These are phyloP conservation scores for Zopfochytrium polystomum DNA, from an alignment of 371 early-diverging fungal genomes.

Conservation along the genomic window DNA sequence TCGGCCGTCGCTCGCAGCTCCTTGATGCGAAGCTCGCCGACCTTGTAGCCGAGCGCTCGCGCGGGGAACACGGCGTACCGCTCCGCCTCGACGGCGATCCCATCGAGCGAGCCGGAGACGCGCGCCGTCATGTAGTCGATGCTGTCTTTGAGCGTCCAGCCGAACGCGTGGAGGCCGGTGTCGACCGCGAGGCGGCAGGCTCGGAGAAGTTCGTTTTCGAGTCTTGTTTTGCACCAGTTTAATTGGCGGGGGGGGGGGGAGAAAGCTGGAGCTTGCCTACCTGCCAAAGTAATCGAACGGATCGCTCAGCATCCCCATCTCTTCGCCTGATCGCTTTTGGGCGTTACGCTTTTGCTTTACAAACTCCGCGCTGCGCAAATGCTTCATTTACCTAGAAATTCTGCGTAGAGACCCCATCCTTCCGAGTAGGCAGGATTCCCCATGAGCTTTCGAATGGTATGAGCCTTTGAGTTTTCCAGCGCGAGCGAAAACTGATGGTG, in stretches of 20 bases:
- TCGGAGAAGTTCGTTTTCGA: conserved; percentile 43
- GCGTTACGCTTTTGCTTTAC: no score
- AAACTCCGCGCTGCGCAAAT: no score
- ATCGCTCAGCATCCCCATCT: conserved; percentile 39
- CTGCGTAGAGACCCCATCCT: conserved; percentile 43
- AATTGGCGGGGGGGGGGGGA: no score
- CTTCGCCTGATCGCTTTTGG: no score
- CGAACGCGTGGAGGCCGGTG: conserved; percentile 37
- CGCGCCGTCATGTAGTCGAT: conserved; percentile 28
- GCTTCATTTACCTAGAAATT: no score
- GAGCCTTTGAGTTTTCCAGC: conserved; percentile 22
- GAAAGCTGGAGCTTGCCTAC: background rate
- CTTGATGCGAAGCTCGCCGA: conserved; percentile 41
- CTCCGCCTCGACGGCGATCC: conserved; percentile 31
- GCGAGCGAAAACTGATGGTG: conserved; percentile 37
- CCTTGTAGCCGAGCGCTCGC: conserved; percentile 43
- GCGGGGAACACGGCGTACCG: conserved; percentile 39
- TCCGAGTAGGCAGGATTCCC: conserved; percentile 29
- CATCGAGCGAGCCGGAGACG: conserved; percentile 22
- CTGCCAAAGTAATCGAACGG: conserved; percentile 36
- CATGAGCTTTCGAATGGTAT: conserved; percentile 27
- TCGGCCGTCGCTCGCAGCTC: conserved; percentile 32
- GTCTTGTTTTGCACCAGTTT: background rate
- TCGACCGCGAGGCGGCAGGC: conserved; percentile 42
- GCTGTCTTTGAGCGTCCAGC: conserved; percentile 33